These are phyloP conservation scores for Talaromyces sp. DNA, from an alignment of 2,329 filamentous ascomycete genomes.

Conservation along the genomic window DNA sequence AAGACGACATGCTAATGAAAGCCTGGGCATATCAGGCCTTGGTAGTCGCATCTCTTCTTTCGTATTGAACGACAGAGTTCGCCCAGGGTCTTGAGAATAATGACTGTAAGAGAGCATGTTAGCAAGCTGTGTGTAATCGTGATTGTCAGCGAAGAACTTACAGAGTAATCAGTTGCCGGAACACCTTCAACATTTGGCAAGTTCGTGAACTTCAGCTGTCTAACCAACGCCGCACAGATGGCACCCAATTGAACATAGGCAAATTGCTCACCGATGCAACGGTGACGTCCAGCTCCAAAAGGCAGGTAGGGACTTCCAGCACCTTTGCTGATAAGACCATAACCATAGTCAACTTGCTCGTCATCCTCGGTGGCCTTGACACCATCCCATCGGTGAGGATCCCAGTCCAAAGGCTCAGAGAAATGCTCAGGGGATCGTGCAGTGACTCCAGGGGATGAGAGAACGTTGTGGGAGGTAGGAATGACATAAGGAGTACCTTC, in stretches of 20 bases:
- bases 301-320: slow-evolving; percentile 63
- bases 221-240: slow-evolving; percentile 61
- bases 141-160: slow-evolving; percentile 27
- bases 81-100: slow-evolving; percentile 71
- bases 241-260: slow-evolving; percentile 66
- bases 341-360: slow-evolving; percentile 61
- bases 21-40: slow-evolving; percentile 21
- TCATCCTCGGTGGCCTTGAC: slow-evolving; percentile 40
- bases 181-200: slow-evolving; percentile 54
- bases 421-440: slow-evolving; percentile 59
- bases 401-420: slow-evolving; percentile 56
- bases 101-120: slow-evolving; percentile 32
- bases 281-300: slow-evolving; percentile 68
- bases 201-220: slow-evolving; percentile 59
- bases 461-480: slow-evolving; percentile 71
- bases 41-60: slow-evolving; percentile 42
- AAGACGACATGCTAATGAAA: background rate
- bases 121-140: background rate
- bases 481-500: slow-evolving; percentile 62
- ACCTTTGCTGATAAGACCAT: slow-evolving; percentile 59
- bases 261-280: slow-evolving; percentile 75
- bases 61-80: slow-evolving; percentile 71
- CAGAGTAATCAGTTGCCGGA: slow-evolving; percentile 63
- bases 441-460: slow-evolving; percentile 74
- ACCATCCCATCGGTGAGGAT: slow-evolving; percentile 61